Conservation (phyloP, 1,139 yeast species). For the Arxiozyma bovina region DNA sequence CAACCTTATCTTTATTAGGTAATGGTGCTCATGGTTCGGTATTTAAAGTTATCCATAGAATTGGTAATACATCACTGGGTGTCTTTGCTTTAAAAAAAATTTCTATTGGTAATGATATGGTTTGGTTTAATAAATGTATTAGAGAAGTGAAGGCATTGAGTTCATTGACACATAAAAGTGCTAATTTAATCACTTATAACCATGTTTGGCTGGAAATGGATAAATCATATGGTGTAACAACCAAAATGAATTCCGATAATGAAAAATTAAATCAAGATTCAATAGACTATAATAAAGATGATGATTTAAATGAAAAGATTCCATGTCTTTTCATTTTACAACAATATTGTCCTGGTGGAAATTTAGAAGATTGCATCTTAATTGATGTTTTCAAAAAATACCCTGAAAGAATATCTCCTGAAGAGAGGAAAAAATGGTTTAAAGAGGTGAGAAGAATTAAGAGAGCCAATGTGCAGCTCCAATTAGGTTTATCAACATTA, state of each 20-base stretch:
- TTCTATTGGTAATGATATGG: constrained; percentile 67
- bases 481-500: constrained; percentile 32
- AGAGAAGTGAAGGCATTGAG: constrained; percentile 64
- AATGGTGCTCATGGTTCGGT: constrained; percentile 82
- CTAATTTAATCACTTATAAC: constrained; percentile 71
- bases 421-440: constrained; percentile 30
- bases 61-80: constrained; percentile 62
- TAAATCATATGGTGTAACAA: constrained; percentile 26
- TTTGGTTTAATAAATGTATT: constrained; percentile 59
- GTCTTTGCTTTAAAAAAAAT: constrained; percentile 76
- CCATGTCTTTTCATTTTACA: constrained; percentile 81
- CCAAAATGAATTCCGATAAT: constrained; percentile 9
- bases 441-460: constrained; percentile 31
- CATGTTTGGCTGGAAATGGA: constrained; percentile 89
- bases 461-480: constrained; percentile 12
- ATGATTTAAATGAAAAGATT: constrained; percentile 28
- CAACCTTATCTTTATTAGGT: constrained; percentile 46
- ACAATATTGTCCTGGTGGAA: constrained; percentile 85
- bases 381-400: constrained; percentile 29
- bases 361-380: constrained; percentile 58
- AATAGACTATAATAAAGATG: not conserved
- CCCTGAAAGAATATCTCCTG: constrained; percentile 22
- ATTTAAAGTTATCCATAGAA: constrained; percentile 67
- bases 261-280: constrained; percentile 30
- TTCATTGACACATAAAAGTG: constrained; percentile 38